Evolutionary conservation across 2,329 filamentous ascomycete genomes (phyloP).

Genomic region (Xylariaceae sp.): DNA sequence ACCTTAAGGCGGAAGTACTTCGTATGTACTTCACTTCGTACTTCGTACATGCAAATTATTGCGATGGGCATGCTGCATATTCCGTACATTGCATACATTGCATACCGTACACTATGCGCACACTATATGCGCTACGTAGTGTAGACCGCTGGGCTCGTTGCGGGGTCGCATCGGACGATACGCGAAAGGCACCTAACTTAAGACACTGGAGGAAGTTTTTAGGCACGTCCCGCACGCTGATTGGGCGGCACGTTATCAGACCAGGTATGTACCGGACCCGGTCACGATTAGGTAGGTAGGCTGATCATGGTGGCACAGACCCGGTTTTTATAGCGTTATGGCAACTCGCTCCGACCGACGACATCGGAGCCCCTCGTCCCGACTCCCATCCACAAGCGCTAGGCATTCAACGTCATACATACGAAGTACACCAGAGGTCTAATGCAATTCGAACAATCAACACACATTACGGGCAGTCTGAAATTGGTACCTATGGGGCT

Average conservation of each 20-base stretch:
- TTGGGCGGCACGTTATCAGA: not conserved
- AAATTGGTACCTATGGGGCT: too few species aligned
- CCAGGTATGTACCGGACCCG: not conserved
- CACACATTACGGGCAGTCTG: too few species aligned
- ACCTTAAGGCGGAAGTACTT: not conserved
- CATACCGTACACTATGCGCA: not conserved
- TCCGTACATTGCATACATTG: not conserved
- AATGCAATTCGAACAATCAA: too few species aligned
- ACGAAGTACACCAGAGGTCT: not conserved
- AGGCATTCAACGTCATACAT: conserved; percentile 11
- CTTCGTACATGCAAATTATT: too few species aligned
- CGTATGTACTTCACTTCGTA: too few species aligned
- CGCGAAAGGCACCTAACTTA: not conserved
- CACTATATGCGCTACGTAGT: not conserved
- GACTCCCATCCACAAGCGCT: conserved; percentile 13
- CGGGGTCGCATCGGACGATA: not conserved
- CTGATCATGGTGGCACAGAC: too few species aligned
- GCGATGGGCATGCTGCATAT: too few species aligned
- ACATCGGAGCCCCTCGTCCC: conserved; percentile 23
- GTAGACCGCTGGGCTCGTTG: not conserved
- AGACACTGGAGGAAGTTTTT: not conserved
- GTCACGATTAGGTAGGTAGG: not conserved
- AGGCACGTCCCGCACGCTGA: not conserved
- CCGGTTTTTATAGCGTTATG: too few species aligned
- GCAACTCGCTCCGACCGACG: conserved; percentile 6